Base-by-base conservation (phyloP, 2,329 filamentous ascomycete species). In the Escovopsis sp. region DNA sequence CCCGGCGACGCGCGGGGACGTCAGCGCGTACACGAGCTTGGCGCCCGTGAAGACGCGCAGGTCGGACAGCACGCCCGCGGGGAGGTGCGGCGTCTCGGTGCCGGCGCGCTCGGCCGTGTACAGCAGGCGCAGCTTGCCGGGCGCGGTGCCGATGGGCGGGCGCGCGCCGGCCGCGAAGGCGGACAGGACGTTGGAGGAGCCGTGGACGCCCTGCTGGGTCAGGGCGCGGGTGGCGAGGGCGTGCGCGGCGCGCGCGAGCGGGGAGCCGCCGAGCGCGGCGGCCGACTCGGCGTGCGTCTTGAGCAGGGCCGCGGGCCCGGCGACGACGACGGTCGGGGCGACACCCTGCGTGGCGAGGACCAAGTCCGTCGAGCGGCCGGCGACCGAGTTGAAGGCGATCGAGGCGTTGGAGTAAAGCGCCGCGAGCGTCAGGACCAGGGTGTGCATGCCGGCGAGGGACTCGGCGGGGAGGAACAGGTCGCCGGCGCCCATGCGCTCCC, bases 401-500 rank as follows among this genome's bases (percentile, higher is more conserved):
- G 86, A 91, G 15, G 85, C 73, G 57, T 94, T 91, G 19, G 78
- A 82, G 62, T 80, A 94, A 8, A 98, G 72, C 0, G 88, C 87
- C 1, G 82, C 78, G 44, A 98, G 70, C 1, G 86, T 86, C 46
- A 93, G 69, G 43, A 79, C 75, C 26, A 96, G 72, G 2, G 86
- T 77, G 62, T 93, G 89, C 0, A 81, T 80, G 51, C 82, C 76
- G 7, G 82, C 80, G 38, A 96, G 76, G 6, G 82, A 78, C 52
- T 93, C 86, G 38, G 83, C 85, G 0, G 88, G 81, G 12, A 96
- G 73, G 57, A 98, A 84, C 7, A 94, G 70, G 54, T 98, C 91
- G 2, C 77, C 73, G 1, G 79, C 69, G 18, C 67, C 75, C 47
- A 95, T 67, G 46, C 85, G 80, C 55, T 94, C 83, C 37, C 70